Percentiles rank a stretch among this genome's conserved stretches.
phyloP scores from a whole-genome alignment of 2,329 filamentous ascomycete genomes.

The Bipolaris oryzae region DNA sequence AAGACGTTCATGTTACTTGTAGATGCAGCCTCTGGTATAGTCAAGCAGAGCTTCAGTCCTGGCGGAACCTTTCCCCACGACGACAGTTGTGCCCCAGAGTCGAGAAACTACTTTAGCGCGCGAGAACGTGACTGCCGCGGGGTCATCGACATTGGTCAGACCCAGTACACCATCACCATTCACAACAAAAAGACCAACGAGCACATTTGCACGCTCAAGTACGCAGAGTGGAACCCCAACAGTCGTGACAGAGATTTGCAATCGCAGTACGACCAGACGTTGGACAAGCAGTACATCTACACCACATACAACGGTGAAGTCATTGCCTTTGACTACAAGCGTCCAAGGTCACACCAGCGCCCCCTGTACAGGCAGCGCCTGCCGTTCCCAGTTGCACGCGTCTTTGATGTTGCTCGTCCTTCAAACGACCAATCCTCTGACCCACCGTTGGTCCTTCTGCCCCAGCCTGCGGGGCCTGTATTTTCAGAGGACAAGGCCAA shows the following conservation, averaged over 20 bases:
- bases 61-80: constrained; percentile 71
- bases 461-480: constrained; percentile 76
- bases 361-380: constrained; percentile 63
- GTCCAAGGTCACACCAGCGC: constrained; percentile 42
- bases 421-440: constrained; percentile 69
- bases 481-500: constrained; percentile 50
- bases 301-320: constrained; percentile 84
- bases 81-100: constrained; percentile 73
- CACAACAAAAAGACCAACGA: constrained; percentile 74
- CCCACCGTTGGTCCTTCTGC: constrained; percentile 79
- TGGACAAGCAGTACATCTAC: constrained; percentile 89
- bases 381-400: constrained; percentile 78
- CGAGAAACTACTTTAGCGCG: constrained; percentile 60
- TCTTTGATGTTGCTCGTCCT: constrained; percentile 86
- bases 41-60: constrained; percentile 84
- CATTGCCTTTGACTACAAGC: constrained; percentile 75
- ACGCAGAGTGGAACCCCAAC: constrained; percentile 94
- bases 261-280: constrained; percentile 77
- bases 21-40: constrained; percentile 81
- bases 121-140: constrained; percentile 71
- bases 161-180: constrained; percentile 89
- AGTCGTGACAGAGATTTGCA: constrained; percentile 87
- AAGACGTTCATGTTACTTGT: constrained; percentile 88
- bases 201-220: constrained; percentile 85
- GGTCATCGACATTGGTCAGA: constrained; percentile 79